Percentiles rank a stretch among this genome's conserved stretches.
These are phyloP conservation scores for Backusella circina DNA, from an alignment of 192 early-diverging fungal genomes.

Conservation along the genomic window DNA sequence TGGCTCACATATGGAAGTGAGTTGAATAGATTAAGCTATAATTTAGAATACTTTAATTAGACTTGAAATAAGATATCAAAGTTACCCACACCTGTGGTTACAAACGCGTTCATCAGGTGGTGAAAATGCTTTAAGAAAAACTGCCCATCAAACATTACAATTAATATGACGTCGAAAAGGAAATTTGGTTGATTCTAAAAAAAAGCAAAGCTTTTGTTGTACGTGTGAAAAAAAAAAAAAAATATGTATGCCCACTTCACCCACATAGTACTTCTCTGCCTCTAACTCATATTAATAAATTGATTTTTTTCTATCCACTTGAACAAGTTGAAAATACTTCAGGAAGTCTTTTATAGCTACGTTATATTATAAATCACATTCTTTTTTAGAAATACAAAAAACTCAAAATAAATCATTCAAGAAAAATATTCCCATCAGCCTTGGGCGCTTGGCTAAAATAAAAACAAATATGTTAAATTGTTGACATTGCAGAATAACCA, in stretches of 20 bases:
- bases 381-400: not conserved
- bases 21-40: not conserved
- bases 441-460: not conserved
- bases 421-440: not conserved
- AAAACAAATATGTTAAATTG: constrained; percentile 4
- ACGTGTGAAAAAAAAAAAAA: not conserved
- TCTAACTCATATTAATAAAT: not conserved
- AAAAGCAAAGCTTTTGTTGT: not conserved
- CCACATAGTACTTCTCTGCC: not conserved
- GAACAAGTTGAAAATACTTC: not conserved
- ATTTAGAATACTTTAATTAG: not conserved
- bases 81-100: not conserved
- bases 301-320: not conserved
- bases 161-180: not conserved
- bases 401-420: not conserved
- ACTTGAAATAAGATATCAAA: not conserved
- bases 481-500: not conserved
- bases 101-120: not conserved
- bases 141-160: not conserved
- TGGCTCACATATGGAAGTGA: not conserved
- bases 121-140: not conserved
- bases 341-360: not conserved
- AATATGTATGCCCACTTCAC: not conserved
- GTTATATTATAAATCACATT: not conserved
- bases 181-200: not conserved